phyloP scores from a whole-genome alignment of 2,329 filamentous ascomycete species.

The Amauroascus niger region DNA sequence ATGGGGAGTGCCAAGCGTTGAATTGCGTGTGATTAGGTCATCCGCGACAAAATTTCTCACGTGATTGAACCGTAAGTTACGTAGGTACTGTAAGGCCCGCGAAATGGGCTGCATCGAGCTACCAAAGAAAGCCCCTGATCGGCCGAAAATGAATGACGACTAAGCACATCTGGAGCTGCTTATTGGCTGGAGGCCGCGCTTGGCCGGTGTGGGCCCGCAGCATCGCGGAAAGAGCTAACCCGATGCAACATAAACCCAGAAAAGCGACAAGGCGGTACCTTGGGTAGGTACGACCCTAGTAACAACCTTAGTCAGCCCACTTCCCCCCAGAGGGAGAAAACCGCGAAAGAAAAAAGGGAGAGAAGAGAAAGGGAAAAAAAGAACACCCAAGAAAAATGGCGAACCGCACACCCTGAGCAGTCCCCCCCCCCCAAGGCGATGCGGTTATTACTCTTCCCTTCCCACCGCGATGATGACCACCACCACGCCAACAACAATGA shows the following conservation, averaged over 20 bases:
- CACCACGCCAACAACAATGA: conserved; percentile 10
- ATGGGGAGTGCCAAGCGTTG: neutral
- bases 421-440: no score
- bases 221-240: neutral
- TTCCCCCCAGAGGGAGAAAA: no score
- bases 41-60: neutral
- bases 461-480: neutral
- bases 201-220: neutral
- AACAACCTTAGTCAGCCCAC: conserved; percentile 8
- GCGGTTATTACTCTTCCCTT: neutral
- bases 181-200: neutral
- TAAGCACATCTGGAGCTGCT: neutral
- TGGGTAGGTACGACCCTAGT: neutral
- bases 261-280: no score
- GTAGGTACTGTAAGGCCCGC: neutral
- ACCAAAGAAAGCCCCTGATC: neutral
- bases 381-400: neutral
- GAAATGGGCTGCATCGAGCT: neutral
- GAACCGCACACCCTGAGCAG: neutral
- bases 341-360: no score
- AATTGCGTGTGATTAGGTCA: neutral
- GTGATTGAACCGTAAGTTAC: neutral
- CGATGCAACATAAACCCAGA: no score
- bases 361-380: neutral
- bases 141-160: neutral